phyloP scores from a whole-genome alignment of 2,329 filamentous ascomycete genomes.

The Cytospora mali region DNA sequence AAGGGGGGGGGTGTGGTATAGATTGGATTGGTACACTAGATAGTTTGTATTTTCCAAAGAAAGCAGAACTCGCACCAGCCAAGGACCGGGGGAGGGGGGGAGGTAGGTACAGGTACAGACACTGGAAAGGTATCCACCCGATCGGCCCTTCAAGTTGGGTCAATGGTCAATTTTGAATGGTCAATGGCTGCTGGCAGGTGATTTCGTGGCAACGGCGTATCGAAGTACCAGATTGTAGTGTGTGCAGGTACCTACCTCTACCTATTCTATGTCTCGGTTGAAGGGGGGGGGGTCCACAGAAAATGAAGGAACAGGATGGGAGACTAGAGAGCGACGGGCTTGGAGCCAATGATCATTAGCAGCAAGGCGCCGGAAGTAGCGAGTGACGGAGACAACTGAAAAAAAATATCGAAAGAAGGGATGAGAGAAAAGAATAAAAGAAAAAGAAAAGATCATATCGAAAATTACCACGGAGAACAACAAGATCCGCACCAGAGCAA shows the following conservation, averaged over 20 bases:
- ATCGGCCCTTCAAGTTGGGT: slow-evolving; percentile 26
- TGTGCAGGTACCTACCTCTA: slow-evolving; percentile 14
- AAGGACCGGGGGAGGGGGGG: not conserved
- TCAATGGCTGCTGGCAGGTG: not conserved
- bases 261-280: slow-evolving; percentile 18
- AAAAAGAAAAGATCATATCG: not conserved
- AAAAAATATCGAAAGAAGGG: not conserved
- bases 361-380: not conserved
- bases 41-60: not conserved
- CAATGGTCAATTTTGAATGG: slow-evolving; percentile 8
- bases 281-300: slow-evolving; percentile 26
- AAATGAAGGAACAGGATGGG: slow-evolving; percentile 16
- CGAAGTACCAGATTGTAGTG: slow-evolving; percentile 11
- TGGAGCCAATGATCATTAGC: slow-evolving; percentile 7
- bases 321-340: slow-evolving; percentile 11
- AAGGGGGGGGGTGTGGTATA: slow-evolving; percentile 16
- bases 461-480: not conserved
- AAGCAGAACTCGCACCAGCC: not conserved
- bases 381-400: not conserved
- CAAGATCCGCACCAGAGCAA: too few species aligned
- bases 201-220: slow-evolving; percentile 9
- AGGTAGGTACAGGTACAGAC: slow-evolving; percentile 26
- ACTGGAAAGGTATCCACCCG: slow-evolving; percentile 15
- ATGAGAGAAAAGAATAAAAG: not conserved
- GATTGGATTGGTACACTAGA: not conserved